Percentiles rank a stretch among this genome's conserved stretches.
Evolutionary conservation across 192 early-diverging fungal genomes (phyloP).

Genomic region (Chytriomyces sp.): DNA sequence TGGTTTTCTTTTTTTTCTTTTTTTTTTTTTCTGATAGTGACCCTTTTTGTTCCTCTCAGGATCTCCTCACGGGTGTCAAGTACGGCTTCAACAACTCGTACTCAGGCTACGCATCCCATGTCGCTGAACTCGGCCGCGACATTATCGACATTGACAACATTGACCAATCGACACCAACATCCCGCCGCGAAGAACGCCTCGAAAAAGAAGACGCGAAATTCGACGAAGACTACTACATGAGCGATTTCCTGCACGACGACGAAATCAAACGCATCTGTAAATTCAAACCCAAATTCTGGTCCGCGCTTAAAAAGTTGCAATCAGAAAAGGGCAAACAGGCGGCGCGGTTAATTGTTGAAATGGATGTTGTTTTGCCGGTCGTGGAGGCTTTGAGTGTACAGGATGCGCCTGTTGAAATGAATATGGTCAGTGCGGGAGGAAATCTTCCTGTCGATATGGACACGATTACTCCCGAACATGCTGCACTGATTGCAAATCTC

Average conservation of each 20-base stretch:
- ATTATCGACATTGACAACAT: slow-evolving; percentile 58
- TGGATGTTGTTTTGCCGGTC: not conserved
- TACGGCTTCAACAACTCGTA: slow-evolving; percentile 96
- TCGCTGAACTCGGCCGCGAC: slow-evolving; percentile 55
- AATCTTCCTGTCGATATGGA: slow-evolving; percentile 22
- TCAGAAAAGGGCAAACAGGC: slow-evolving; percentile 36
- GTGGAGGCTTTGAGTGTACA: slow-evolving; percentile 7
- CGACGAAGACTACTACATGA: slow-evolving; percentile 91
- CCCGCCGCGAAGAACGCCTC: slow-evolving; percentile 67
- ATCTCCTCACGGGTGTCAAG: slow-evolving; percentile 44
- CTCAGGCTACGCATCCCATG: slow-evolving; percentile 73
- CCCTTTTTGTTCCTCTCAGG: slow-evolving; percentile 28
- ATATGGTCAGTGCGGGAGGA: slow-evolving; percentile 34
- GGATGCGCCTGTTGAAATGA: slow-evolving; percentile 14
- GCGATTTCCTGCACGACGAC: slow-evolving; percentile 84
- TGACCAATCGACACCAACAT: slow-evolving; percentile 50
- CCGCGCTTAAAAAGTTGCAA: slow-evolving; percentile 68
- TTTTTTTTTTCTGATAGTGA: not conserved
- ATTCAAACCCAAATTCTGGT: slow-evolving; percentile 72
- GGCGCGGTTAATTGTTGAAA: not conserved
- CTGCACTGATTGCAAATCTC: slow-evolving; percentile 3
- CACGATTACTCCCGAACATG: slow-evolving; percentile 14
- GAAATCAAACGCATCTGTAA: slow-evolving; percentile 79
- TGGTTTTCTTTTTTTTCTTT: slow-evolving; percentile 7
- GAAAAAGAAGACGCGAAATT: slow-evolving; percentile 83